Percentiles rank a stretch among this genome's conserved stretches.
These are phyloP conservation scores for Mucor racemosus DNA, from an alignment of 371 early-diverging fungal species.

Conservation along the genomic window DNA sequence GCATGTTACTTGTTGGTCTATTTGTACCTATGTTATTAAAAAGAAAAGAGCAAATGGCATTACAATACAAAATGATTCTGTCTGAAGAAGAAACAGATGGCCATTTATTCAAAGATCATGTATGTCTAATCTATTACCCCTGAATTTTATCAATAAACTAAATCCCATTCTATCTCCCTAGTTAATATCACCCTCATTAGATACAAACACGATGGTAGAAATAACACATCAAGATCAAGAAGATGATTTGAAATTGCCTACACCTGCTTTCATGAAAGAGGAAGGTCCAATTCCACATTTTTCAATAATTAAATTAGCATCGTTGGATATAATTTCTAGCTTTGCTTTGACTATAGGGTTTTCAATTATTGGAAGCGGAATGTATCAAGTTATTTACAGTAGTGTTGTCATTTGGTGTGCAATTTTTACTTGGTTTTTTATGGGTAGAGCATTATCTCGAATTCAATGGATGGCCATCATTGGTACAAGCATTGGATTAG, in stretches of 20 bases:
- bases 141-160: not conserved
- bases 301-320: conserved; percentile 55
- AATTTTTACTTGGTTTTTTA: conserved; percentile 63
- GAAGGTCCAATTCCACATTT: conserved; percentile 49
- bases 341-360: conserved; percentile 71
- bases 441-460: conserved; percentile 56
- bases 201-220: not conserved
- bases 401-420: conserved; percentile 81
- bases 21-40: conserved; percentile 45
- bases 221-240: conserved; percentile 1
- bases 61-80: conserved; percentile 6
- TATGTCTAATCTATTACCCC: not conserved
- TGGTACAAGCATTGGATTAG: conserved; percentile 70
- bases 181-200: not conserved
- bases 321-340: conserved; percentile 69
- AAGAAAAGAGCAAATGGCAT: conserved; percentile 14
- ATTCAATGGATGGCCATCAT: conserved; percentile 71
- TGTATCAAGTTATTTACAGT: conserved; percentile 78
- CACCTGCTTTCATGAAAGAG: conserved; percentile 5
- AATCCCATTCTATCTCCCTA: not conserved
- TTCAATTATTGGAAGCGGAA: conserved; percentile 75
- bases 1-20: conserved; percentile 60
- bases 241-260: conserved; percentile 3
- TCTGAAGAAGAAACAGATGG: conserved; percentile 9
- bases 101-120: not conserved